Evolutionary conservation across 169 alveolate genomes (phyloP).

Genomic region (Plasmodium inui): DNA sequence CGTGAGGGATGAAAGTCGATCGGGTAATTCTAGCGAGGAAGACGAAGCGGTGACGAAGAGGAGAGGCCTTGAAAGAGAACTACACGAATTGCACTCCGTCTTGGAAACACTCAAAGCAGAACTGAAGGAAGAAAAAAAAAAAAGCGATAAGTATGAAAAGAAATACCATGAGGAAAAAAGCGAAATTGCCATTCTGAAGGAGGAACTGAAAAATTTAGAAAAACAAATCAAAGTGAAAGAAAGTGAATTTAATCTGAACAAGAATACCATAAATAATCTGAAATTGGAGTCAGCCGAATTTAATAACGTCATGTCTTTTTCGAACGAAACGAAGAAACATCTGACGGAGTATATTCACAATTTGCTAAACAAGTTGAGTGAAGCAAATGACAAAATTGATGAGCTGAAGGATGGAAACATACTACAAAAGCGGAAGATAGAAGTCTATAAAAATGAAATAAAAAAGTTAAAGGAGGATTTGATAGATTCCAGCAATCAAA

Average conservation of each 20-base stretch:
- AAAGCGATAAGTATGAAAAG: conserved; percentile 59
- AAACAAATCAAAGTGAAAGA: conserved; percentile 25
- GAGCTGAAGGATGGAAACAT: conserved; percentile 56
- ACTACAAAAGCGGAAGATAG: conserved; percentile 29
- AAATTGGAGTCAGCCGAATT: conserved; percentile 73
- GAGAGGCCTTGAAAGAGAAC: not conserved
- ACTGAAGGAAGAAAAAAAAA: conserved; percentile 47
- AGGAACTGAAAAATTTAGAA: conserved; percentile 46
- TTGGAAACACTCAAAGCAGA: conserved; percentile 19
- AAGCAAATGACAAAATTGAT: conserved; percentile 60
- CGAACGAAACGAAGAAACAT: conserved; percentile 72
- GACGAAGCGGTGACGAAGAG: not conserved
- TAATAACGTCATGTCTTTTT: conserved; percentile 47
- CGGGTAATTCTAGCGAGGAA: not conserved
- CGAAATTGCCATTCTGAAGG: conserved; percentile 52
- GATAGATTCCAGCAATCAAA: conserved; percentile 64
- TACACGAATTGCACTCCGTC: conserved; percentile 2
- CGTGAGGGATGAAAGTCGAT: not conserved
- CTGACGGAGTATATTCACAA: conserved; percentile 69
- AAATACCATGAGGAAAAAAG: conserved; percentile 60
- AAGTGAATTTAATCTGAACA: conserved; percentile 38
- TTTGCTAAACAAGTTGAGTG: conserved; percentile 57
- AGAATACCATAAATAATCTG: conserved; percentile 52
- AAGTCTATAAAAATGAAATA: conserved; percentile 61
- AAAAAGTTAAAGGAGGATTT: conserved; percentile 55